Percentiles rank a stretch among this genome's conserved stretches.
Conservation (phyloP, 2,329 filamentous ascomycete species). For the Trichoderma guizhouense region DNA sequence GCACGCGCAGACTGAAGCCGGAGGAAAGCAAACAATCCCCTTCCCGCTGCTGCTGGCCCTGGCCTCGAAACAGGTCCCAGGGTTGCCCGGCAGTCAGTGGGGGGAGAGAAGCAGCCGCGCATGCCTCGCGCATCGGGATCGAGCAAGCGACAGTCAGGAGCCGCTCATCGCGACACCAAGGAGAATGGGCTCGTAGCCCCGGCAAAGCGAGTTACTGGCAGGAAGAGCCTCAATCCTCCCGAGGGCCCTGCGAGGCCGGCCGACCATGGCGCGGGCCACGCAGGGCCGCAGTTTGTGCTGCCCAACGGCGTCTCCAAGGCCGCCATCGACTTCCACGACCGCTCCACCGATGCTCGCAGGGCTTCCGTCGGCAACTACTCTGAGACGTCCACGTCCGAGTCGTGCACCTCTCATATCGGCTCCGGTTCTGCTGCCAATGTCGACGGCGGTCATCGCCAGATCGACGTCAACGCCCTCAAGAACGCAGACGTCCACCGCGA, state of each 20-base stretch:
- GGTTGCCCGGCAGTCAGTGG: constrained; percentile 35
- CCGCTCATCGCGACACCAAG: constrained; percentile 66
- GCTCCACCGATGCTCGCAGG: constrained; percentile 43
- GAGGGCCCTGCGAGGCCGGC: constrained; percentile 38
- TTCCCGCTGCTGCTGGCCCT: constrained; percentile 36
- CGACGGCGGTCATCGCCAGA: constrained; percentile 58
- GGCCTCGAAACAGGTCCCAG: constrained; percentile 34
- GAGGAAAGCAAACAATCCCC: neutral
- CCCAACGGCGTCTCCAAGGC: constrained; percentile 36
- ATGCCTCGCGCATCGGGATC: constrained; percentile 60
- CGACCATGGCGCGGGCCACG: constrained; percentile 32
- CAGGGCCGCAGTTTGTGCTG: constrained; percentile 30
- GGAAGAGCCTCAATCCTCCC: constrained; percentile 46
- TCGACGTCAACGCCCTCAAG: constrained; percentile 68
- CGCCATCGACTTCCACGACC: constrained; percentile 34
- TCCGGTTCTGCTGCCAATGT: constrained; percentile 29
- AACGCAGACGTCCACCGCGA: constrained; percentile 66
- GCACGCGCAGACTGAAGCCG: constrained; percentile 10
- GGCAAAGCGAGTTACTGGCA: constrained; percentile 38
- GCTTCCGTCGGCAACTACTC: constrained; percentile 52
- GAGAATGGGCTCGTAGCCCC: constrained; percentile 80
- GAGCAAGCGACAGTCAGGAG: constrained; percentile 60
- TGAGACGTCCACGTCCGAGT: constrained; percentile 53
- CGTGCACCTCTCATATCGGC: constrained; percentile 40
- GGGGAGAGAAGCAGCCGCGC: constrained; percentile 40